A percentile compares a stretch with the other conserved stretches of the same genome.
Evolutionary conservation across 139 green algal genomes (phyloP).

Genomic region (Chlamydomonas applanata): DNA sequence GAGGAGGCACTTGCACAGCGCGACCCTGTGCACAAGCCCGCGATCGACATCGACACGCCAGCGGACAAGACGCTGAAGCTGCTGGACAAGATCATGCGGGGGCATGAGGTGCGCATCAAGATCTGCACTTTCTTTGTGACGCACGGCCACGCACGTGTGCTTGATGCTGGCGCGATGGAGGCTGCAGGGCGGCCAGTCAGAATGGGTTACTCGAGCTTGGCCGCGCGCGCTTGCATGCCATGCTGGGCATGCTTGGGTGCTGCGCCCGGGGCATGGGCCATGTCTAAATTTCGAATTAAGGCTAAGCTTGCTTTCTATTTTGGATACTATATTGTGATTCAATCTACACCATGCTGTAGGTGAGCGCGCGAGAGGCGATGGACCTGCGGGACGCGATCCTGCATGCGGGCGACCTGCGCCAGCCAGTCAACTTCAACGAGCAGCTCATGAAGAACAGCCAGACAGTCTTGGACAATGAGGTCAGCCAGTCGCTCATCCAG

Average conservation of each 20-base stretch:
- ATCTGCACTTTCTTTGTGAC: too few species aligned
- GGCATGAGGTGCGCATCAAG: conserved; percentile 23
- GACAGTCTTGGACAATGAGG: conserved; percentile 47
- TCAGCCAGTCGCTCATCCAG: conserved; percentile 48
- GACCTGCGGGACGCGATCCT: conserved; percentile 53
- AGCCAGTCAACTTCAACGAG: conserved; percentile 59
- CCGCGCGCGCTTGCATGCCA: too few species aligned
- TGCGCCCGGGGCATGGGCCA: too few species aligned
- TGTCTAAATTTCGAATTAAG: too few species aligned
- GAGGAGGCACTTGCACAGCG: conserved; percentile 45
- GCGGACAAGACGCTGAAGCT: conserved; percentile 66
- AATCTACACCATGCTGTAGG: conserved; percentile 6
- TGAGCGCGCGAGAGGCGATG: conserved; percentile 40
- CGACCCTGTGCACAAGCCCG: conserved; percentile 40
- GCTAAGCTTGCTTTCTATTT: too few species aligned
- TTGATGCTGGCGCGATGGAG: too few species aligned
- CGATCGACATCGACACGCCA: conserved; percentile 59
- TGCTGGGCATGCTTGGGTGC: too few species aligned
- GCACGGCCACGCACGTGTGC: too few species aligned
- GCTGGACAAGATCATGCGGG: conserved; percentile 58
- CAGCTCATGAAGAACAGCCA: conserved; percentile 60
- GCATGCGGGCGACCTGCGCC: conserved; percentile 45
- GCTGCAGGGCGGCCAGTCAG: too few species aligned
- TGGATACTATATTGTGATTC: too few species aligned
- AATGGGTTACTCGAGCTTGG: too few species aligned